Conservation (phyloP, 768 basidiomycete genomes). For the Dioszegia crocea region DNA sequence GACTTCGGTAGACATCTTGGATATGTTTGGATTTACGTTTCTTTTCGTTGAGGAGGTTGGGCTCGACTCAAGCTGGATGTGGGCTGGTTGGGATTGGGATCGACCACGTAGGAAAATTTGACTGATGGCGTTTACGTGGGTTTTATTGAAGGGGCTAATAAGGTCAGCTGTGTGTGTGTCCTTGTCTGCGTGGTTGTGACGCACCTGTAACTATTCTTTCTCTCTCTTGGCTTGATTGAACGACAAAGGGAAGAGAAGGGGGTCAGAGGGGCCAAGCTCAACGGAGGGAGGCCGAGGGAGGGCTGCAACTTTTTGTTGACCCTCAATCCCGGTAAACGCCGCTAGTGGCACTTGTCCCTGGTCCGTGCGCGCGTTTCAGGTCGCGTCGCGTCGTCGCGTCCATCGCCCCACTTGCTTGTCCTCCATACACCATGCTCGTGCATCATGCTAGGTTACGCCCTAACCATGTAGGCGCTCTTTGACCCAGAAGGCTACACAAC, state of each 20-base stretch:
- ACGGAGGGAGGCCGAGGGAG: neutral
- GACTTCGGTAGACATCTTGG: slow-evolving; percentile 8
- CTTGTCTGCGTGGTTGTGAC: neutral
- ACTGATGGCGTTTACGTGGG: slow-evolving; percentile 44
- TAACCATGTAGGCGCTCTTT: no score
- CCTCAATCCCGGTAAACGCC: slow-evolving; percentile 1
- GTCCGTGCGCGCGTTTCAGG: slow-evolving; percentile 5
- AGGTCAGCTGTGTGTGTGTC: neutral
- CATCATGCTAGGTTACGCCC: no score
- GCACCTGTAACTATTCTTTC: neutral
- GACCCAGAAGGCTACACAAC: no score
- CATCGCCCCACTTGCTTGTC: neutral
- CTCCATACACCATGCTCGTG: no score
- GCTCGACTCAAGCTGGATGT: slow-evolving; percentile 7
- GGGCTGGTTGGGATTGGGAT: slow-evolving; percentile 29
- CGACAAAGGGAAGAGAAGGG: neutral
- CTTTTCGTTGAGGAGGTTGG: slow-evolving; percentile 11
- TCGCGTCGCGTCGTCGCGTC: neutral
- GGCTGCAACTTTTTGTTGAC: neutral
- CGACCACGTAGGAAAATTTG: slow-evolving; percentile 39
- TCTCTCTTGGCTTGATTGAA: neutral
- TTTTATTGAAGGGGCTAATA: slow-evolving; percentile 24
- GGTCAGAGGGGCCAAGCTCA: neutral
- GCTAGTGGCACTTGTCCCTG: neutral
- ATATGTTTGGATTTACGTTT: slow-evolving; percentile 13